These are phyloP conservation scores for Glomus cerebriforme DNA, from an alignment of 192 early-diverging fungal species.

Conservation along the genomic window DNA sequence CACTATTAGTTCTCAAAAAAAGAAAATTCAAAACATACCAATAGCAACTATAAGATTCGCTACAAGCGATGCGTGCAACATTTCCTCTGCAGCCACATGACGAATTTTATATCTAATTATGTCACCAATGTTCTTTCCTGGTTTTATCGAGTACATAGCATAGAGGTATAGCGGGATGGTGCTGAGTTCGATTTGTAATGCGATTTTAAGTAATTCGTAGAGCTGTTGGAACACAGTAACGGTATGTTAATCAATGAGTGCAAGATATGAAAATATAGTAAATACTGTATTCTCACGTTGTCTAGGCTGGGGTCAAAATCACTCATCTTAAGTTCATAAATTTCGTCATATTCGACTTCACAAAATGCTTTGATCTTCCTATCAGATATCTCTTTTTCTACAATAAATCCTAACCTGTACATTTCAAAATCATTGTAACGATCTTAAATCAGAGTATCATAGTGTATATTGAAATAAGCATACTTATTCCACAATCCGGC, in stretches of 20 bases:
- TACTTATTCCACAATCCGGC: slow-evolving; percentile 7
- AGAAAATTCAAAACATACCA: background rate
- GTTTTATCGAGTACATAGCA: slow-evolving; percentile 25
- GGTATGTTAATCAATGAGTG: background rate
- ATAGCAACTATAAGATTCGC: slow-evolving; percentile 29
- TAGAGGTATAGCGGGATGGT: slow-evolving; percentile 29
- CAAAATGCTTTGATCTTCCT: background rate
- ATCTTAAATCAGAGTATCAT: background rate
- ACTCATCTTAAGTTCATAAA: background rate
- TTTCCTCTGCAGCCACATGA: slow-evolving; percentile 20
- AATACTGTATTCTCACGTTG: slow-evolving; percentile 1
- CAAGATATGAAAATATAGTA: background rate
- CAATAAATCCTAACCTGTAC: slow-evolving; percentile 23
- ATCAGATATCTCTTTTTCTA: background rate
- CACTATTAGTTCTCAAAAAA: background rate
- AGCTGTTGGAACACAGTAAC: background rate
- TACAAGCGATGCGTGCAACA: slow-evolving; percentile 22
- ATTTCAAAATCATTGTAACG: background rate
- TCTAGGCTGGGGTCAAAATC: background rate
- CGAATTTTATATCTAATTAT: background rate
- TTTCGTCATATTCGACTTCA: background rate
- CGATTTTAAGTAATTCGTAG: background rate
- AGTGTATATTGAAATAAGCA: background rate
- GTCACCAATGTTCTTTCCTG: background rate
- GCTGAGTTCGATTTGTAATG: slow-evolving; percentile 18